Evolutionary conservation across 164 flowering plant genomes (phyloP), one percentile per base, ranked within the genome.

Genomic region (Santalum album): DNA sequence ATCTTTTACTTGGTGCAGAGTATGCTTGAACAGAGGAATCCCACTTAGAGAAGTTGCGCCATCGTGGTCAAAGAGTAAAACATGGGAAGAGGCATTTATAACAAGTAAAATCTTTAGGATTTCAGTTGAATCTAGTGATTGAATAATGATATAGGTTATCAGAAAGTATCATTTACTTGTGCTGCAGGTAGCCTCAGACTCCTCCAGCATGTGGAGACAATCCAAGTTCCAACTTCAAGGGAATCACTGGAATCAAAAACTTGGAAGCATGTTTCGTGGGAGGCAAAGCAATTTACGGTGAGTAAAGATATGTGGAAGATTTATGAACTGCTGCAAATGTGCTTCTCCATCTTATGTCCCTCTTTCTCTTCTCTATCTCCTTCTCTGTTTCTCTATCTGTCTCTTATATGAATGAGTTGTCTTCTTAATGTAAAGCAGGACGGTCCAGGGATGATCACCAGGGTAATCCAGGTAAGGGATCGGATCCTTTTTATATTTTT

Each of bases 11-110:
- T 43, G 57, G 7, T 69, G 68, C 78, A 91, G 98, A 36, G 69
- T 76, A 29, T 86, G 98, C 78, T 56, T 47, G 45, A 65, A 63
- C 64, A 67, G 22, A 59, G 96, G 87, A 61, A 87, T 86, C 45
- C 77, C 95, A 54, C 10, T 86, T 57, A 69, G 72, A 64, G 96
- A 91, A 77, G 81, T 72, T 56, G 79, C 94, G 20, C 94, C 97
- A 18, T 75, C 79, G 24, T 90, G 94, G 95, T 79, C 83, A 46
- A 44, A 74, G 47, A 71, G 66, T 43, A 69, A 79, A 16, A 54
- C 47, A n/a, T 86, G 98, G 98, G 68, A 72, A 56, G 98, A 86
- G 67, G 95, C 98, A 49, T 91, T 91, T 53, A 66, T 81, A 58
- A 84, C 96, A 62, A 91, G 96, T 90, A 79, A 72, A 22, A 3